phyloP scores from a whole-genome alignment of 2,329 filamentous ascomycete genomes.

The Neofusicoccum kwambonambiense region DNA sequence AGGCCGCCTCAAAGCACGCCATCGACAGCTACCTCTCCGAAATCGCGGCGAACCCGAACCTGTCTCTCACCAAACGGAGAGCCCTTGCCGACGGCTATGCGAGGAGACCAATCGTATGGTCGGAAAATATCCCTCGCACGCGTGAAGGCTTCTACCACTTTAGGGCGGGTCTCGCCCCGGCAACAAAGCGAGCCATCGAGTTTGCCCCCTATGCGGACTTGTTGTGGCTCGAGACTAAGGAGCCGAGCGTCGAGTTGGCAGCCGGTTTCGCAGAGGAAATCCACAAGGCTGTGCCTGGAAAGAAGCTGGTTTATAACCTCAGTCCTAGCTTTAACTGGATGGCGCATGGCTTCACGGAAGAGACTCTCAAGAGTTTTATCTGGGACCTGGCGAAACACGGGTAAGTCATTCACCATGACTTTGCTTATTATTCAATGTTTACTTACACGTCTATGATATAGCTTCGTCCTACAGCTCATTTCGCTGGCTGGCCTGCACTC shows the following conservation, averaged over 20 bases:
- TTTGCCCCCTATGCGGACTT: slow-evolving; percentile 93
- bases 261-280: slow-evolving; percentile 74
- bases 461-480: slow-evolving; percentile 64
- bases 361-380: slow-evolving; percentile 83
- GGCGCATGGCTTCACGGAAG: slow-evolving; percentile 84
- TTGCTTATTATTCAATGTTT: slow-evolving; percentile 57
- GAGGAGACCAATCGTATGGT: slow-evolving; percentile 72
- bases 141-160: slow-evolving; percentile 94
- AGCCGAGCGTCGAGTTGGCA: slow-evolving; percentile 78
- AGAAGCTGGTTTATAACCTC: slow-evolving; percentile 94
- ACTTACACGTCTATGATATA: slow-evolving; percentile 25
- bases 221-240: slow-evolving; percentile 94
- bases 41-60: slow-evolving; percentile 64
- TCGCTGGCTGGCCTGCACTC: slow-evolving; percentile 64
- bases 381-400: slow-evolving; percentile 81
- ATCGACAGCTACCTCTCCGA: slow-evolving; percentile 67
- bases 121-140: slow-evolving; percentile 88
- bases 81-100: slow-evolving; percentile 67
- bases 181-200: slow-evolving; percentile 88
- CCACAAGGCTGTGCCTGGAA: slow-evolving; percentile 66
- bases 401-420: slow-evolving; percentile 65
- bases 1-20: slow-evolving; percentile 62
- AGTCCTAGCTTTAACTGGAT: slow-evolving; percentile 99
- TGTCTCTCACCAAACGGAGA: slow-evolving; percentile 76
- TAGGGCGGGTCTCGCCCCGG: slow-evolving; percentile 76